Base-by-base conservation (phyloP, 495 filamentous ascomycete genomes). In the Staphylotrichum longicolle region DNA sequence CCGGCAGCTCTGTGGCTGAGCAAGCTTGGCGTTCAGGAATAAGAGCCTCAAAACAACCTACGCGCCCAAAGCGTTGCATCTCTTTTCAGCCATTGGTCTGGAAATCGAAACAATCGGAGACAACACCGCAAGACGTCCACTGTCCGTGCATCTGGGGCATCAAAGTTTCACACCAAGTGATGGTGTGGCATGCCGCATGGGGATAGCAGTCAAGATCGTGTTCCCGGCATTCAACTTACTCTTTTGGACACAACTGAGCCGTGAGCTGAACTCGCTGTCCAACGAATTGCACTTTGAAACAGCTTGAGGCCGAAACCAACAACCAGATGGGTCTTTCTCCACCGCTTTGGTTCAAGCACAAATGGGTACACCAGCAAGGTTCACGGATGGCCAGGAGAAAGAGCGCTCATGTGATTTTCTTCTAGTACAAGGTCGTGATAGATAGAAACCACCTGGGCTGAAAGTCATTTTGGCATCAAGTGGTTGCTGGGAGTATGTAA, bases 151-250 rank as follows among this genome's bases (percentile, higher is more conserved):
- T 27, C 14, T 15, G 54, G 30, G 40, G 40, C 6, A 34, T 14
- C 7, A 4, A 48, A n/a, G 55, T 57, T 57, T 57, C 55, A 57
- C 12, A 20, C 44, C 33, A n/a, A 57, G 44, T 3, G 3, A n/a
- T 48, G 55, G 44, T 57, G 55, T 46, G 44, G 44, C 55, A 35
- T 10, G 33, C 42, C 54, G 4, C 30, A 32, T 20, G 51, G 50
- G 37, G 37, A 34, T 35, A 53, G 15, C 40, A n/a, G 34, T 15
- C 35, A 40, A 7, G 30, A 47, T 15, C 6, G 32, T 34, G n/a
- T 46, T 57, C 32, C 8, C 9, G 41, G 14, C 32, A 7, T 12
- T 44, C 50, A 34, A 40, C 4, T 20, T 32, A n/a, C 34, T n/a
- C 10, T 39, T 33, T 54, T 30, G 7, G 7, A 50, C 32, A 35